Conservation (phyloP, 495 filamentous ascomycete species). For the Aspergillus sclerotiicarbonarius region DNA sequence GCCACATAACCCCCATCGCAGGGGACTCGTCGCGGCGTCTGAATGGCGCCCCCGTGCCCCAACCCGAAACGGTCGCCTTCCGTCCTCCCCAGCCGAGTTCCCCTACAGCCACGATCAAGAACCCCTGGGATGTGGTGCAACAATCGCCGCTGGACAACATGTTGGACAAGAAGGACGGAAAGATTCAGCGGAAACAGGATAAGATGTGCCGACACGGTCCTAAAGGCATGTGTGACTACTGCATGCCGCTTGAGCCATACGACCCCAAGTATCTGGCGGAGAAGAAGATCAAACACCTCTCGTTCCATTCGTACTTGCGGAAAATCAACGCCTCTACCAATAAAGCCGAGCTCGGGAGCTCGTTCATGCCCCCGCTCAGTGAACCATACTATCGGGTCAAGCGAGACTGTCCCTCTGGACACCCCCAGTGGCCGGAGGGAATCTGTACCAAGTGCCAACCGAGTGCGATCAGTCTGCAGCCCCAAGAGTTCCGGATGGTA, state of each 20-base stretch:
- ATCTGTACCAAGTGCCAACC: conserved; percentile 99
- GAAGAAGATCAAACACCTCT: conserved; percentile 97
- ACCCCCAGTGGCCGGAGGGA: conserved; percentile 92
- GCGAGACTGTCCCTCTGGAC: conserved; percentile 86
- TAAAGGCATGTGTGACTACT: conserved; percentile 99
- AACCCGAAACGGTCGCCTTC: conserved; percentile 64
- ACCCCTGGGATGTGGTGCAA: conserved; percentile 88
- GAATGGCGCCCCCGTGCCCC: conserved; percentile 74
- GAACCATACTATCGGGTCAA: conserved; percentile 93
- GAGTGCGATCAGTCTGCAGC: conserved; percentile 92
- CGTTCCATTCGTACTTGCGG: conserved; percentile 89
- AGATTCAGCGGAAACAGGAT: conserved; percentile 76
- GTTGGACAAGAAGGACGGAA: conserved; percentile 88
- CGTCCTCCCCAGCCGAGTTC: conserved; percentile 56
- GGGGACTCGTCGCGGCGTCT: conserved; percentile 50
- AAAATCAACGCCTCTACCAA: conserved; percentile 97
- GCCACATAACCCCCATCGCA: conserved; percentile 19
- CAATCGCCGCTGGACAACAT: conserved; percentile 84
- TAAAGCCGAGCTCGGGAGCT: conserved; percentile 84
- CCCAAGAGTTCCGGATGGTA: conserved; percentile 94
- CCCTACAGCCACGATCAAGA: conserved; percentile 65
- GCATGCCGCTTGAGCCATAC: conserved; percentile 97
- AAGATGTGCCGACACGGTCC: conserved; percentile 95
- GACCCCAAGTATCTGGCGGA: conserved; percentile 81
- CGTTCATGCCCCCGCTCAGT: conserved; percentile 92